Percentiles rank a stretch among this genome's conserved stretches.
phyloP scores from a whole-genome alignment of 2,329 filamentous ascomycete species.

The Salinomyces thailandicus region DNA sequence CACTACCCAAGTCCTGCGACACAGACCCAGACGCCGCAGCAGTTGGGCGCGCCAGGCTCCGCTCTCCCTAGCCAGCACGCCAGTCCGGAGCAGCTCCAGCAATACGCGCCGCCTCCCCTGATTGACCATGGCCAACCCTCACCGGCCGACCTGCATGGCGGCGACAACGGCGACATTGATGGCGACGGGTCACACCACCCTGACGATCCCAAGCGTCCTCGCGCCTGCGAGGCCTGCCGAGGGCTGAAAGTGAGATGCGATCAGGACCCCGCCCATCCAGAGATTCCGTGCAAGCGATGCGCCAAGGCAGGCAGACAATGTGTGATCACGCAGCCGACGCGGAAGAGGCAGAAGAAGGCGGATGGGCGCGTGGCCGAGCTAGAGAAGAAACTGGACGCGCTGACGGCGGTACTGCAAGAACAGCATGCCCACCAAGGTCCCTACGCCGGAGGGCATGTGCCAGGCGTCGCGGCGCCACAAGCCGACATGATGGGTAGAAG shows the following conservation, averaged over 20 bases:
- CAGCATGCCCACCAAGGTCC: conserved; percentile 21
- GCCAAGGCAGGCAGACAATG: conserved; percentile 69
- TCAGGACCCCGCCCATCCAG: conserved; percentile 52
- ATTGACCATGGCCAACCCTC: not conserved
- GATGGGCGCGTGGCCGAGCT: conserved; percentile 82
- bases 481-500: conserved; percentile 10
- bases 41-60: conserved; percentile 9
- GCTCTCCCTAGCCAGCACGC: conserved; percentile 17
- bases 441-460: conserved; percentile 8
- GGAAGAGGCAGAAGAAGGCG: conserved; percentile 85
- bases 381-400: conserved; percentile 82
- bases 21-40: conserved; percentile 8
- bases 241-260: conserved; percentile 65
- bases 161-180: conserved; percentile 3
- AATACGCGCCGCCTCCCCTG: conserved; percentile 5
- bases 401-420: conserved; percentile 69
- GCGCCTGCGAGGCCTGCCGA: conserved; percentile 39
- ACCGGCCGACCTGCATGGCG: conserved; percentile 6
- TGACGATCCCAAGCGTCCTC: conserved; percentile 35
- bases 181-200: conserved; percentile 4
- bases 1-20: conserved; percentile 12
- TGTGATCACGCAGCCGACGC: conserved; percentile 60
- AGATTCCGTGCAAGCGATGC: conserved; percentile 55
- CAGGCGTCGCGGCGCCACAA: conserved; percentile 7
- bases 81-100: conserved; percentile 9